These are phyloP conservation scores for Erythrophleum fordii DNA, from an alignment of 306 rosid genomes.

Conservation along the genomic window DNA sequence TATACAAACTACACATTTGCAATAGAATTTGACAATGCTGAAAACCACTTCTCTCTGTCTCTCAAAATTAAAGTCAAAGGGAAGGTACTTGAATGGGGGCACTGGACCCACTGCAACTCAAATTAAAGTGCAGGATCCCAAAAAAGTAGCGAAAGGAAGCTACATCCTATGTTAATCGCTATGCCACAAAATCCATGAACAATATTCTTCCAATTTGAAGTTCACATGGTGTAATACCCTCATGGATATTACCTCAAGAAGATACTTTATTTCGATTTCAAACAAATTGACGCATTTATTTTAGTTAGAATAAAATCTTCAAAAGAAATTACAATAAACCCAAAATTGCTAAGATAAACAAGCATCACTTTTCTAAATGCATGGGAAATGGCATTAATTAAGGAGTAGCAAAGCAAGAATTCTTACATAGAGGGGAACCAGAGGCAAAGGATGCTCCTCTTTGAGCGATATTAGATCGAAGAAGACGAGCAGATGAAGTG, in stretches of 20 bases:
- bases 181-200: not conserved
- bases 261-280: not conserved
- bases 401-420: not conserved
- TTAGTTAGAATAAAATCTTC: not conserved
- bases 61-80: too few species aligned
- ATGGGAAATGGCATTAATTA: not conserved
- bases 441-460: conserved; percentile 56
- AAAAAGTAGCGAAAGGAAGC: too few species aligned
- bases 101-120: too few species aligned
- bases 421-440: conserved; percentile 77
- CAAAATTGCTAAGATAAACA: not conserved
- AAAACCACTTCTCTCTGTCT: not conserved
- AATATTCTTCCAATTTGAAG: not conserved
- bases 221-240: not conserved
- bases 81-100: not conserved
- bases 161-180: not conserved
- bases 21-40: not conserved
- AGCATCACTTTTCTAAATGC: not conserved
- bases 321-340: not conserved
- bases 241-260: not conserved
- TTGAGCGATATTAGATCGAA: conserved; percentile 33
- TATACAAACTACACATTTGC: not conserved
- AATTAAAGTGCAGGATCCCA: too few species aligned
- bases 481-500: conserved; percentile 46
- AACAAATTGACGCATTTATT: not conserved